Evolutionary conservation across 495 filamentous ascomycete genomes (phyloP), one percentile per base, ranked within the genome.

Genomic region (Xylona heveae): DNA sequence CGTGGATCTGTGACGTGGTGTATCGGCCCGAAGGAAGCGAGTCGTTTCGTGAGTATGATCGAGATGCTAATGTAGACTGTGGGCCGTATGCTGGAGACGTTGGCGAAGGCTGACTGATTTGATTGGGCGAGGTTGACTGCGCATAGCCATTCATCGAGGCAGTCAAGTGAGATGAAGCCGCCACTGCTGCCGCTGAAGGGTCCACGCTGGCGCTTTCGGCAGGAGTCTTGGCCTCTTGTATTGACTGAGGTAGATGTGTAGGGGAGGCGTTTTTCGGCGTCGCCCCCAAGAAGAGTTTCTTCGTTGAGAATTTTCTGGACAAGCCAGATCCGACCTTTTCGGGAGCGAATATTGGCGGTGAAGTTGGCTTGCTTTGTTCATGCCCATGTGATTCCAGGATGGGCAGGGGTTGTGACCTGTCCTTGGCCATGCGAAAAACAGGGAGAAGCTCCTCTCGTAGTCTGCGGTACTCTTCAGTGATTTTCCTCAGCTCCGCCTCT

Each of bases 391-490:
- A 15, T 24, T 33, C 20, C 23, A 25, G 23, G 23, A 14, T 36
- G 30, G 88, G 88, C 3, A 97, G 55, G 10, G 88, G 88, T 44
- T 85, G 79, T 33, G 84, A 78, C 39, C 68, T 71, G 41, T 95
- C 82, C 49, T 95, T 95, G 37, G 71, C 72, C 54, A 91, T 70
- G 27, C 82, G 76, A 42, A 91, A 69, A 3, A 90, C 72, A 13
- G 88, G 85, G 15, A 97, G 57, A 38, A 93, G 66, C 40, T 97
- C 85, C 51, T 95, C 80, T 28, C 88, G 66, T 40, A 97, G 50
- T 38, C 74, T 68, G 33, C 71, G 61, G 45, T 91, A 85, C 40
- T 92, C 81, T 22, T 92, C 80, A 8, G 74, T 72, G 41, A 94
- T 60, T 36, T 73, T 66, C 23, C 73, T 64, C 42, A 95, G 47